Base-by-base conservation (phyloP, 768 basidiomycete genomes). In the Leccinum boreale region DNA sequence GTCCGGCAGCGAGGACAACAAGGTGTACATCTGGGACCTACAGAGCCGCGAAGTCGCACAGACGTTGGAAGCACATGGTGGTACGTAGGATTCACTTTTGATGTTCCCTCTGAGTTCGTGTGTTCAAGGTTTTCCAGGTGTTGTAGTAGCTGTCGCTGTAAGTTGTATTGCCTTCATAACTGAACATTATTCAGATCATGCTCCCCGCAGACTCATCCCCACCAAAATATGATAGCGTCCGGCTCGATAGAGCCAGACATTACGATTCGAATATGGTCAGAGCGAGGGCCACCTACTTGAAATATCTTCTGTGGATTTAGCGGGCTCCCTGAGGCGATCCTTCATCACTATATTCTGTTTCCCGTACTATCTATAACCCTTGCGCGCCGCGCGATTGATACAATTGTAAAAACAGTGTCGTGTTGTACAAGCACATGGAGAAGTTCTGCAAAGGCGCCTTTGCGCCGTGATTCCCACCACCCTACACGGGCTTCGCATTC, bases 1-100 rank as follows among this genome's bases (percentile, higher is more conserved):
- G 1, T 85, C 90, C 0, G 96, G 96, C 0, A 90, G 87, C 66
- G 96, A 98, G 72, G 94, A 96, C 72, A 79, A 89, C 67, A 94
- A 90, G 68, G 82, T 89, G 23, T 90, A 93, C 58, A 81, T 97
- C 9, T 96, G 94, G 92, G 94, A 98, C 70, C 68, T 98, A 29
- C 92, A 94, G 67, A 89, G 85, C 7, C 79, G 91, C n/a, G 85
- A 91, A 67, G 79, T 94, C 49, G 87, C 93, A 24, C 93, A 95
- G 67, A 77, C 85, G 5, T 77, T 90, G 51, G 84, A 90, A 62
- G 87, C 86, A 5, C 93, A 94, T 71, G 78, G 77, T 33, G 90
- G 88, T 87, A 53, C 49, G 77, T 60, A 46, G 42, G 42, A 5
- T 5, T 56, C 15, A 1, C 29, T 31, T 24, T 8, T 15, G 26